Evolutionary conservation across 306 rosid species (phyloP), one percentile per base, ranked within the genome.

Genomic region (Pterocarpus santalinus): DNA sequence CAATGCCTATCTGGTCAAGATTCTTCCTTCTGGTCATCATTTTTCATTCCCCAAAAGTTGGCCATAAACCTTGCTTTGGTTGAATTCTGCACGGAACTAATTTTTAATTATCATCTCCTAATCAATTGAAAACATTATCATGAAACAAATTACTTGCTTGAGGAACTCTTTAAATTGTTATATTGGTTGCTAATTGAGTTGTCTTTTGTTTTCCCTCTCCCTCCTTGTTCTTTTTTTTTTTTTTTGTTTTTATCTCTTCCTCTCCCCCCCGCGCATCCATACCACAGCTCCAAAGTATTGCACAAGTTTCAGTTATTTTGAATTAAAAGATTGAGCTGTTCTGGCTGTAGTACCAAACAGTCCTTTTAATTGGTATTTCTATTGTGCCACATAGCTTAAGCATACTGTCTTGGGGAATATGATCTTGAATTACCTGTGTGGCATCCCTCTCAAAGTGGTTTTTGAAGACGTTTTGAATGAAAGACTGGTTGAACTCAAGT

Each of bases 131-230:
- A 43, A 57, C 8, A 7, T 55, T 53, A 35, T 49, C 60, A 10
- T 56, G 47, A 67, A 77, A 72, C 22, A 55, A 41, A 39, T 38
- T 68, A 9, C 8, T 46, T 67, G 66, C 28, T 15, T 58, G 49
- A 67, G 75, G 34, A 38, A 14, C 67, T 77, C n/a, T 76, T 46
- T 65, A 49, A 65, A 12, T 49, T 51, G 17, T 49, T 64, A 51
- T 7, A 64, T 65, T 65, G 73, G 11, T 63, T 35, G 8, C 10
- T 5, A 33, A 65, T 2, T 51, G 15, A 9, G n/a, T 62, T 62
- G 49, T 13, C 71, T 35, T 64, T 11, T 46, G 7, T 12, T 10
- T 46, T 10, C 13, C 3, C 55, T 10, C 14, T 30, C 30, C 8
- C 49, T n/a, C 49, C 8, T 41, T 57, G 68, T 43, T 41, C 28